These are phyloP conservation scores for Ogataea allantospora DNA, from an alignment of 805 yeast genomes.

Conservation along the genomic window DNA sequence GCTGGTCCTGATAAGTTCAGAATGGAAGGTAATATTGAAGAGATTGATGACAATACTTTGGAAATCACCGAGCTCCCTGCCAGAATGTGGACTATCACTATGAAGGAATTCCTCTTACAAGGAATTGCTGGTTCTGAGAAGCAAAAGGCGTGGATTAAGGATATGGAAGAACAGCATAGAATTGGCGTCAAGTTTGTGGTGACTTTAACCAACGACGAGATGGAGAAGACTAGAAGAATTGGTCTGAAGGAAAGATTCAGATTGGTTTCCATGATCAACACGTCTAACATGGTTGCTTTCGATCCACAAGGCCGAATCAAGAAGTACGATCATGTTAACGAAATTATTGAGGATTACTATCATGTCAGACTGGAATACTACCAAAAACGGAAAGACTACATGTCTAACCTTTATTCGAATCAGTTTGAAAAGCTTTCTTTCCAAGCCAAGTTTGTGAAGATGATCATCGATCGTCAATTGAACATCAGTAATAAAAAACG, in stretches of 20 bases:
- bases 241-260: conserved; percentile 88
- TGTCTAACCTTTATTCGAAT: conserved; percentile 66
- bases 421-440: conserved; percentile 71
- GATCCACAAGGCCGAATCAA: conserved; percentile 86
- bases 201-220: conserved; percentile 72
- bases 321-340: conserved; percentile 71
- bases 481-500: conserved; percentile 74
- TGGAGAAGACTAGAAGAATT: conserved; percentile 69
- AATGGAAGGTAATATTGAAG: conserved; percentile 77
- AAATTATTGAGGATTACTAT: conserved; percentile 81
- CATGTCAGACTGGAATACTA: conserved; percentile 84
- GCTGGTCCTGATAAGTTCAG: conserved; percentile 65
- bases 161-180: conserved; percentile 92
- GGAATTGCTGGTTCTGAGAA: conserved; percentile 79
- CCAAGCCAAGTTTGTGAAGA: conserved; percentile 88
- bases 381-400: conserved; percentile 83
- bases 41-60: conserved; percentile 71
- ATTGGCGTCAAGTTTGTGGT: conserved; percentile 76
- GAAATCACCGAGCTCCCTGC: conserved; percentile 94
- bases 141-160: conserved; percentile 81
- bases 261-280: conserved; percentile 61
- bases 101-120: conserved; percentile 78
- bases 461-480: conserved; percentile 78
- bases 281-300: conserved; percentile 93
- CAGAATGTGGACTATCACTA: conserved; percentile 85